Conservation (phyloP, 1,284 basidiomycete genomes). For the Sporisorium graminicola region DNA sequence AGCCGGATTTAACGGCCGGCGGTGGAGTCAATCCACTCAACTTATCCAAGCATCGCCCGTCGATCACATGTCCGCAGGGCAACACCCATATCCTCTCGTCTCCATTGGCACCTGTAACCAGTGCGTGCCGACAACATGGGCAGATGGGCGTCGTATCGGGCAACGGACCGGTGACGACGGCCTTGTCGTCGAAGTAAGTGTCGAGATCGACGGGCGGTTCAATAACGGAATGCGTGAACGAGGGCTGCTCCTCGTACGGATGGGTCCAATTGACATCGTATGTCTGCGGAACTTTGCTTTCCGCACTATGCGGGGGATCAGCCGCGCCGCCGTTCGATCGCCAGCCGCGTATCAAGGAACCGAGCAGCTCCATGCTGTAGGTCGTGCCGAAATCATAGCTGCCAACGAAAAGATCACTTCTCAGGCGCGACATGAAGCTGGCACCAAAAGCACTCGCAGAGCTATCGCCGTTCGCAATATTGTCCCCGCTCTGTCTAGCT, state of each 20-base stretch:
- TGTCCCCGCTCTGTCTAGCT: conserved; percentile 16
- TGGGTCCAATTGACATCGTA: conserved; percentile 58
- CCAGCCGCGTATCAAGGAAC: conserved; percentile 21
- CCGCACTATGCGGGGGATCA: conserved; percentile 14
- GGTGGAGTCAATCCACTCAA: conserved; percentile 36
- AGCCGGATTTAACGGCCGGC: neutral
- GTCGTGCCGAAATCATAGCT: conserved; percentile 25
- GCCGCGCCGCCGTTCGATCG: conserved; percentile 6
- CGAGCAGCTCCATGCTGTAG: conserved; percentile 31
- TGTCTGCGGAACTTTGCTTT: conserved; percentile 37
- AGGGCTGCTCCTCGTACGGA: conserved; percentile 32
- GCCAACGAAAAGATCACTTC: conserved; percentile 18
- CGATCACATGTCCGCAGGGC: conserved; percentile 65
- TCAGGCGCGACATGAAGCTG: conserved; percentile 20
- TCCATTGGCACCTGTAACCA: conserved; percentile 53
- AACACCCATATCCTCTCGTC: conserved; percentile 60
- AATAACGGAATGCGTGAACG: conserved; percentile 54
- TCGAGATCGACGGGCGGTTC: conserved; percentile 66
- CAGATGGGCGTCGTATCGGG: conserved; percentile 65
- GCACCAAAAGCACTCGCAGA: neutral
- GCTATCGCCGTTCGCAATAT: neutral
- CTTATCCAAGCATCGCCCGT: conserved; percentile 58
- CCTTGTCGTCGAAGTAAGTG: conserved; percentile 55
- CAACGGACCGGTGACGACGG: conserved; percentile 54
- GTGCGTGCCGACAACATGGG: conserved; percentile 53